Evolutionary conservation across 306 rosid species (phyloP).

Genomic region (Pterocarpus santalinus): DNA sequence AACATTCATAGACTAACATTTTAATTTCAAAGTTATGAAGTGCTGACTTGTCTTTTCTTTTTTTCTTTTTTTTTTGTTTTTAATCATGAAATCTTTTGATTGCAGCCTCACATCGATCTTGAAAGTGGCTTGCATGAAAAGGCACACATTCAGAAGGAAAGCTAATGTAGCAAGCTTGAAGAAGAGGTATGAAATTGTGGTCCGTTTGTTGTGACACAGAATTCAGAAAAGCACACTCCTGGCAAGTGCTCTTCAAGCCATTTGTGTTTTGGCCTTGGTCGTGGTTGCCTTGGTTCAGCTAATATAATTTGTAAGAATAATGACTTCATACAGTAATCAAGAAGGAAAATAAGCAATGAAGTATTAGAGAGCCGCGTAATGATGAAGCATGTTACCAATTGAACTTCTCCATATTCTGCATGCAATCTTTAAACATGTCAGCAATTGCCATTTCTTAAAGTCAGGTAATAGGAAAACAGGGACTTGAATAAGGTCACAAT

Average conservation of each 20-base stretch:
- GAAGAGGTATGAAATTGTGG: neutral
- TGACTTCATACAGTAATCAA: neutral
- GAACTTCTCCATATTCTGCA: neutral
- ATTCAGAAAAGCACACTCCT: neutral
- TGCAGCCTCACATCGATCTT: too few relatives aligned
- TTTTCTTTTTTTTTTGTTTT: too few relatives aligned
- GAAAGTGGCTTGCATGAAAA: neutral
- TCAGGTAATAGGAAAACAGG: neutral
- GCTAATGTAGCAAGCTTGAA: neutral
- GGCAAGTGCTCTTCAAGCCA: too few relatives aligned
- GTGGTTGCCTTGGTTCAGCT: too few relatives aligned
- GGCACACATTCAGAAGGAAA: neutral
- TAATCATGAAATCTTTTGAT: too few relatives aligned
- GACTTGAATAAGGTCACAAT: neutral
- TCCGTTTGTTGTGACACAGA: neutral
- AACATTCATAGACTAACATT: too few relatives aligned
- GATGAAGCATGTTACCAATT: neutral
- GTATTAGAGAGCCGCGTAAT: neutral
- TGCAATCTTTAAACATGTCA: neutral
- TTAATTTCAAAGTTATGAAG: too few relatives aligned
- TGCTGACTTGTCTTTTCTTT: too few relatives aligned
- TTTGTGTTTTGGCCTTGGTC: too few relatives aligned
- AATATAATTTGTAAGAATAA: neutral
- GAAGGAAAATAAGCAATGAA: neutral
- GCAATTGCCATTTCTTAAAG: neutral